Evolutionary conservation across 1,284 basidiomycete genomes (phyloP).

Genomic region (Agroathelia rolfsii): DNA sequence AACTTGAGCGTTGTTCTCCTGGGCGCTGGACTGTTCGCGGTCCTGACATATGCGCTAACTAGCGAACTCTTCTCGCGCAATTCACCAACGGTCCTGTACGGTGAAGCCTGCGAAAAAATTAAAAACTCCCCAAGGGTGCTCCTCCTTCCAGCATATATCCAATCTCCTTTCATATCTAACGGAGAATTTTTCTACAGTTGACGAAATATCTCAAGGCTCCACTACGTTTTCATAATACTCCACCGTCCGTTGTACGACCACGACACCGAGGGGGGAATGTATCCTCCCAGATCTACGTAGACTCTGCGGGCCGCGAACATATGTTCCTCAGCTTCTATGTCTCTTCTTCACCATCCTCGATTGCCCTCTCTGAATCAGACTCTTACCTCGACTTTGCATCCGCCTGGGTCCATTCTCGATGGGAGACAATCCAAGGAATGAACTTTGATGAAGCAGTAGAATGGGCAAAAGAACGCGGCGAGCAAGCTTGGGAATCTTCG

Average conservation of each 20-base stretch:
- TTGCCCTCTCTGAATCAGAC: conserved; percentile 21
- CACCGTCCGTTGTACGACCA: conserved; percentile 58
- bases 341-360: conserved; percentile 33
- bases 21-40: conserved; percentile 72
- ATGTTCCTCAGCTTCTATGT: conserved; percentile 75
- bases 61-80: conserved; percentile 90
- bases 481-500: conserved; percentile 32
- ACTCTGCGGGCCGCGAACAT: conserved; percentile 64
- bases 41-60: conserved; percentile 78
- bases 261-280: conserved; percentile 74
- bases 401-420: conserved; percentile 32
- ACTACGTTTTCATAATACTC: conserved; percentile 67
- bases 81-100: conserved; percentile 84
- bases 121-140: conserved; percentile 60
- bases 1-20: conserved; percentile 78
- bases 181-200: conserved; percentile 40
- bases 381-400: conserved; percentile 32
- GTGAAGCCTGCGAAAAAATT: conserved; percentile 79
- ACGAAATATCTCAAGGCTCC: conserved; percentile 54
- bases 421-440: conserved; percentile 33
- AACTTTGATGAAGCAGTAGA: conserved; percentile 42
- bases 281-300: conserved; percentile 61
- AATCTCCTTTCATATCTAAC: conserved; percentile 5
- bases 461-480: conserved; percentile 33
- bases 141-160: conserved; percentile 1